These are phyloP conservation scores for Gamarada debralockiae DNA, from an alignment of 495 filamentous ascomycete genomes.

Conservation along the genomic window DNA sequence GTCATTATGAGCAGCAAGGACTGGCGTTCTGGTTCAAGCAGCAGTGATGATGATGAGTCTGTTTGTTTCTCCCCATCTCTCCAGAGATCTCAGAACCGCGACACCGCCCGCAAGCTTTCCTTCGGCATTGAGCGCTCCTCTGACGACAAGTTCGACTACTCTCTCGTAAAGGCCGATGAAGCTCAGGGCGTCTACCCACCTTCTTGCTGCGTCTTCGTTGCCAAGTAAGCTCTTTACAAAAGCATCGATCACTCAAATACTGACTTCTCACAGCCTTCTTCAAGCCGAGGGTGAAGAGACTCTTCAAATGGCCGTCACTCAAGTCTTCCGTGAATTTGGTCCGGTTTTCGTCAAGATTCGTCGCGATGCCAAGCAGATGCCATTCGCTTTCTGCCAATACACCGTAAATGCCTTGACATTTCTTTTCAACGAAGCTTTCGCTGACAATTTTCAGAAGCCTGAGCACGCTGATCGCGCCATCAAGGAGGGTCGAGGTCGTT, in stretches of 20 bases:
- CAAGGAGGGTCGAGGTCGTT: slow-evolving; percentile 36
- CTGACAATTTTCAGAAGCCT: slow-evolving; percentile 24
- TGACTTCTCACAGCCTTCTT: slow-evolving; percentile 34
- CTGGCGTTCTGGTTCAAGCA: slow-evolving; percentile 23
- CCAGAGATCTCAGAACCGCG: too few species aligned
- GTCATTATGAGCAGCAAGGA: slow-evolving; percentile 9
- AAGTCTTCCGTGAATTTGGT: slow-evolving; percentile 48
- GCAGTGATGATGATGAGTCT: background rate
- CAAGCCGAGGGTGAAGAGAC: slow-evolving; percentile 41
- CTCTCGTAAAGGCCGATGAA: slow-evolving; percentile 37
- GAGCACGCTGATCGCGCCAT: slow-evolving; percentile 47
- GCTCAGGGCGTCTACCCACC: slow-evolving; percentile 53
- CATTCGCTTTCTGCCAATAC: slow-evolving; percentile 61
- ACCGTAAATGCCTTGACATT: slow-evolving; percentile 39
- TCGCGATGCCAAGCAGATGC: slow-evolving; percentile 52
- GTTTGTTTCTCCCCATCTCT: slow-evolving; percentile 4
- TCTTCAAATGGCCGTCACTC: slow-evolving; percentile 49
- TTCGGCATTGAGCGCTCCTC: background rate
- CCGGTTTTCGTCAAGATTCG: slow-evolving; percentile 59
- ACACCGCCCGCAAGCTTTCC: background rate
- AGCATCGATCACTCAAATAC: background rate
- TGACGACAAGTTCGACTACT: slow-evolving; percentile 1
- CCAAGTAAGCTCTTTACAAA: slow-evolving; percentile 47
- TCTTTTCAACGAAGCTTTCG: slow-evolving; percentile 12
- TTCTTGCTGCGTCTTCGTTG: slow-evolving; percentile 57